A percentile compares a stretch with the other conserved stretches of the same genome.
phyloP scores from a whole-genome alignment of 176 grass and related monocot genomes.

The Oryza coarctata region DNA sequence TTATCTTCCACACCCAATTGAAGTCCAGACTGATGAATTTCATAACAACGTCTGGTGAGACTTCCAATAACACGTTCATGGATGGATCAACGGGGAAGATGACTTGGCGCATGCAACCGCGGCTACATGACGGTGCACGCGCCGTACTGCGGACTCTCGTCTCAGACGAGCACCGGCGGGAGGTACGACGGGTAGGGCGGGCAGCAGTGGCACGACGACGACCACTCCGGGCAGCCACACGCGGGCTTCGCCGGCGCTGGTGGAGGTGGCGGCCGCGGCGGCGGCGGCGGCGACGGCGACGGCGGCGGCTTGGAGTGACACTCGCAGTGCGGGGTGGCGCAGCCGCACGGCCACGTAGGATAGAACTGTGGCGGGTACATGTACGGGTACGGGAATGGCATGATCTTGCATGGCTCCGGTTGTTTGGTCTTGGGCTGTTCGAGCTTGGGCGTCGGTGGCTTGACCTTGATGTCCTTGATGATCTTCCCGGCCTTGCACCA shows the following conservation, averaged over 20 bases:
- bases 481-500: slow-evolving; percentile 59
- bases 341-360: not conserved
- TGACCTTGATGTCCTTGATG: slow-evolving; percentile 48
- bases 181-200: not conserved
- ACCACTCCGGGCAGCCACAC: not conserved
- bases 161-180: not conserved
- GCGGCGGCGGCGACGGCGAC: not conserved
- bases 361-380: not conserved
- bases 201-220: not conserved
- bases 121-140: not conserved
- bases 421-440: not conserved
- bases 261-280: no score
- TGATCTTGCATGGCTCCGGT: not conserved
- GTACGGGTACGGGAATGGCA: not conserved
- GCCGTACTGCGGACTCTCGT: not conserved
- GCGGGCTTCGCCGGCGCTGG: not conserved
- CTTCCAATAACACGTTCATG: no score
- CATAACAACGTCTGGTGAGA: no score
- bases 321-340: not conserved
- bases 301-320: not conserved
- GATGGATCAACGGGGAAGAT: no score
- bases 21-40: no score
- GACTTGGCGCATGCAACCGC: no score
- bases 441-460: not conserved
- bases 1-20: no score